phyloP scores from a whole-genome alignment of 768 basidiomycete genomes.

The Pleurotus cornucopiae region DNA sequence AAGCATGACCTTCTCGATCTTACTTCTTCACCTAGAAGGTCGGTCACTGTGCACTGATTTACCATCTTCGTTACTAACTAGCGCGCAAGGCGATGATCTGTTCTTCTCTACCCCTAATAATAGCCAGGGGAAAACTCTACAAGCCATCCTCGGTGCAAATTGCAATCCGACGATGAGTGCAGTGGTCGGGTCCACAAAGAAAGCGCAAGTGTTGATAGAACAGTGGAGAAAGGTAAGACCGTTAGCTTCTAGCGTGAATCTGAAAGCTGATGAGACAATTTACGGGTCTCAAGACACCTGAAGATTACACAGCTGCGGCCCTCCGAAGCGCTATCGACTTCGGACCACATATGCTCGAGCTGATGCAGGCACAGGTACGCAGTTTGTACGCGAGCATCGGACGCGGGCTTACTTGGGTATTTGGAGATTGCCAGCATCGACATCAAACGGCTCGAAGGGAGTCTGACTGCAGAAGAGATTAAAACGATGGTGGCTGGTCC shows the following conservation, averaged over 20 bases:
- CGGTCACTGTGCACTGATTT: neutral
- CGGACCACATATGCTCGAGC: conserved; percentile 7
- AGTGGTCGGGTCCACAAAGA: neutral
- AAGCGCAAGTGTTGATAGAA: neutral
- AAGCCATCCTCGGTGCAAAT: neutral
- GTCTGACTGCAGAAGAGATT: neutral
- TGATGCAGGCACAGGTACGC: neutral
- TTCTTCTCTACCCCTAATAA: conserved; percentile 1
- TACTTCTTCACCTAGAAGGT: conserved; percentile 6
- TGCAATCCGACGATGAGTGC: neutral
- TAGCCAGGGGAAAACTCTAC: neutral
- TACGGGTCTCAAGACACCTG: neutral
- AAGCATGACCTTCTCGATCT: neutral
- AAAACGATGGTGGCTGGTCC: neutral
- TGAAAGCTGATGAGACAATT: neutral
- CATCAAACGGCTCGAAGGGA: neutral
- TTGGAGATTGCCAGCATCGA: neutral
- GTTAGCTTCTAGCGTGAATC: neutral
- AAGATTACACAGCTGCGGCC: neutral
- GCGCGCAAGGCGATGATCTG: conserved; percentile 1
- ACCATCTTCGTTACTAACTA: neutral
- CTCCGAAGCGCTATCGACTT: neutral
- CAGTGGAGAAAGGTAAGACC: neutral
- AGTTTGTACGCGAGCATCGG: neutral
- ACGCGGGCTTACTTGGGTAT: neutral